Evolutionary conservation across 2,329 filamentous ascomycete genomes (phyloP).

Genomic region (Penicillium psychrosexuale): DNA sequence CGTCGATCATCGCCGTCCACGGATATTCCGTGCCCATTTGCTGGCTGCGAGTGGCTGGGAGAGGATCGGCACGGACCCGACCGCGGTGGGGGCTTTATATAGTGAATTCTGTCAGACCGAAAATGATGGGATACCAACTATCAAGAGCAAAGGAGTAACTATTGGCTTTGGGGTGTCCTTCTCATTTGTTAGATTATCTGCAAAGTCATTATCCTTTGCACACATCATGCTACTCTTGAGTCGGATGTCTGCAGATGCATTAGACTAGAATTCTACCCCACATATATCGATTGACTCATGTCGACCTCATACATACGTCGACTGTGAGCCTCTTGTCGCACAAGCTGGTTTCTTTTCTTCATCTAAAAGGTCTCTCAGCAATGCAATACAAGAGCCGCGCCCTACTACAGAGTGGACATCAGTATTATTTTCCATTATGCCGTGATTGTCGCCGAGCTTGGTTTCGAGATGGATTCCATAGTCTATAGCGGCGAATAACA

Average conservation of each 20-base stretch:
- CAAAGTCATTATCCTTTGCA: slow-evolving; percentile 2
- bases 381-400: too few relatives aligned
- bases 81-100: slow-evolving; percentile 13
- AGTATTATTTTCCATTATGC: too few relatives aligned
- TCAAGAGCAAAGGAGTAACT: slow-evolving; percentile 6
- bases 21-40: slow-evolving; percentile 9
- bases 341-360: too few relatives aligned
- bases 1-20: slow-evolving; percentile 15
- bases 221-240: neutral
- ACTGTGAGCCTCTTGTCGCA: too few relatives aligned
- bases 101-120: slow-evolving; percentile 16
- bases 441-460: too few relatives aligned
- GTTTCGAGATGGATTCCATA: too few relatives aligned
- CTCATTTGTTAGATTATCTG: slow-evolving; percentile 19
- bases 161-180: neutral
- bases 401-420: too few relatives aligned
- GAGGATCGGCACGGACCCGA: slow-evolving; percentile 17
- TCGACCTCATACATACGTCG: too few relatives aligned
- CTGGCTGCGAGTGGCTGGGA: slow-evolving; percentile 21
- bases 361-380: too few relatives aligned
- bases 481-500: too few relatives aligned
- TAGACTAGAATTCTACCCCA: slow-evolving; percentile 6
- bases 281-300: neutral
- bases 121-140: slow-evolving; percentile 12
- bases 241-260: slow-evolving; percentile 10